Conservation (phyloP, 345 rosid genomes). For the Barbarea vulgaris region DNA sequence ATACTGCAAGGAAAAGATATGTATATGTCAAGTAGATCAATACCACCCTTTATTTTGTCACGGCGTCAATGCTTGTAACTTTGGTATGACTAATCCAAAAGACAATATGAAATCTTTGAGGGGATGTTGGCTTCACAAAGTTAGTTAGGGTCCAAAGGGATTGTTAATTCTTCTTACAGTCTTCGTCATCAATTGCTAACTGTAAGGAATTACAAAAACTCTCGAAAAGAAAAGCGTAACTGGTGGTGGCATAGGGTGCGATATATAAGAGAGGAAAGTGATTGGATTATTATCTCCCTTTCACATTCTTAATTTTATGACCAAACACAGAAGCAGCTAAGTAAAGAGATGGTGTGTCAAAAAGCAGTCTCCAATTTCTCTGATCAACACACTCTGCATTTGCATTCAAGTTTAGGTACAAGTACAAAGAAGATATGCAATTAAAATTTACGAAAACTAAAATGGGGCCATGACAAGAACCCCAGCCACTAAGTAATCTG, state of each 20-base stretch:
- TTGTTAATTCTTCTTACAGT: slow-evolving; percentile 18
- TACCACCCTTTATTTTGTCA: slow-evolving; percentile 11
- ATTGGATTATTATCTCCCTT: slow-evolving; percentile 19
- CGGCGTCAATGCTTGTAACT: slow-evolving; percentile 6
- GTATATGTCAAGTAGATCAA: slow-evolving; percentile 32
- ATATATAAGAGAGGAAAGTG: slow-evolving; percentile 10
- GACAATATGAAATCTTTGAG: slow-evolving; percentile 12
- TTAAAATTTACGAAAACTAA: slow-evolving; percentile 6
- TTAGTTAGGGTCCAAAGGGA: slow-evolving; percentile 26
- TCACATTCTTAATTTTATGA: slow-evolving; percentile 23
- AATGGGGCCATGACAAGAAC: slow-evolving; percentile 27
- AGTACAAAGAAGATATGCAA: slow-evolving; percentile 40
- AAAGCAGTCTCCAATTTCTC: slow-evolving; percentile 28
- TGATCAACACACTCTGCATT: slow-evolving; percentile 35
- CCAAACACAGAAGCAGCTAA: slow-evolving; percentile 21
- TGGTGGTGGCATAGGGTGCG: neutral
- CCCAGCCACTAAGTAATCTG: slow-evolving; percentile 35
- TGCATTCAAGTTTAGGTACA: slow-evolving; percentile 38
- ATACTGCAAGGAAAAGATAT: slow-evolving; percentile 69
- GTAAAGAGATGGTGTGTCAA: slow-evolving; percentile 2
- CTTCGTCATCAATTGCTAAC: slow-evolving; percentile 19
- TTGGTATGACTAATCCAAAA: slow-evolving; percentile 15
- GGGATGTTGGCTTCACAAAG: slow-evolving; percentile 16
- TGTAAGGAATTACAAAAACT: neutral
- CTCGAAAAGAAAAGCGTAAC: slow-evolving; percentile 1